These are phyloP conservation scores for Hygrophila difformis DNA, from an alignment of 257 asterid species.

Conservation along the genomic window DNA sequence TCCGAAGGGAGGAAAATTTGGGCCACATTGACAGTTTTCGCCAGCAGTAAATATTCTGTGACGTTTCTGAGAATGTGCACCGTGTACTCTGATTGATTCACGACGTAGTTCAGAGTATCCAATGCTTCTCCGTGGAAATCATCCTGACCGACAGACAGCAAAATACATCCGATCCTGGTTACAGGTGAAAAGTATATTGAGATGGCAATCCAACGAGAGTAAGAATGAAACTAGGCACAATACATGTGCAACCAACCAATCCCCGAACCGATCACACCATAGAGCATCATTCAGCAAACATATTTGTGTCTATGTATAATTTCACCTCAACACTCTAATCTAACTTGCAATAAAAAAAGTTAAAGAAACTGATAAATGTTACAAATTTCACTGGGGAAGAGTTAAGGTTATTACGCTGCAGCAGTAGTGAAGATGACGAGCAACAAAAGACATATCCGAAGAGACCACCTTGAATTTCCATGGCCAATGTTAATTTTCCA, in stretches of 20 bases:
- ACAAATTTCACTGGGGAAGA: not conserved
- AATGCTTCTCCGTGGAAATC: constrained; percentile 71
- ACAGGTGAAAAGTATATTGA: constrained; percentile 10
- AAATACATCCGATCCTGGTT: constrained; percentile 80
- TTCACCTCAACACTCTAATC: no score
- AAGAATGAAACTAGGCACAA: no score
- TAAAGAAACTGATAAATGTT: not conserved
- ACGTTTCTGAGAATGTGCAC: constrained; percentile 81
- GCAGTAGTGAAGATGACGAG: constrained; percentile 69
- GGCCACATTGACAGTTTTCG: constrained; percentile 81
- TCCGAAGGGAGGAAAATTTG: constrained; percentile 86
- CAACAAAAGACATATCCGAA: constrained; percentile 51
- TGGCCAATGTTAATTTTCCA: constrained; percentile 61
- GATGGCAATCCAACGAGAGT: not conserved
- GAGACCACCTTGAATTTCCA: constrained; percentile 40
- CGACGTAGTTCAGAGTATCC: constrained; percentile 68
- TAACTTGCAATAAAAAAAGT: not conserved
- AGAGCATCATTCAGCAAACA: no score
- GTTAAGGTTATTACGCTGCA: constrained; percentile 63
- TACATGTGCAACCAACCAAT: not conserved
- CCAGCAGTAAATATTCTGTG: constrained; percentile 63
- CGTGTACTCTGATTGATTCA: constrained; percentile 88
- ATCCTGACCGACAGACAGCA: constrained; percentile 88
- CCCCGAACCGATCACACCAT: no score
- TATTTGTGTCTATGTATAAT: no score